Evolutionary conservation across 208 protist genomes (phyloP).

Genomic region (Crithidia fasciculata): DNA sequence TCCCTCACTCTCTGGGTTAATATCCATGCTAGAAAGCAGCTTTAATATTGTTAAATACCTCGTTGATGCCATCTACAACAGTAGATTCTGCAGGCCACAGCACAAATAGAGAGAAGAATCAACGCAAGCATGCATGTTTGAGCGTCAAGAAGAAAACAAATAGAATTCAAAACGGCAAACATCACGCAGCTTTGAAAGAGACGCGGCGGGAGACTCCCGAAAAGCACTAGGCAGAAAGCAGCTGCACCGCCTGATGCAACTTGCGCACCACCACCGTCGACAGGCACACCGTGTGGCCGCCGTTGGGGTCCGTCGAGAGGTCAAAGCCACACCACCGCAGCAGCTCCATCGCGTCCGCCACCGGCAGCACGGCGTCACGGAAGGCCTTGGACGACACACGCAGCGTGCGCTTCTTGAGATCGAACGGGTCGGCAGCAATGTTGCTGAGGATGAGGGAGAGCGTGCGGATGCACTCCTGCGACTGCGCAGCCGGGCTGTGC

Average conservation of each 20-base stretch:
- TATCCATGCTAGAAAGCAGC: too few species aligned
- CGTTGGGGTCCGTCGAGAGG: constrained; percentile 44
- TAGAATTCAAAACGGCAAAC: background rate
- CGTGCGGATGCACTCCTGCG: constrained; percentile 42
- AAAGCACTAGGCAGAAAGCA: constrained; percentile 6
- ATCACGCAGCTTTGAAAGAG: background rate
- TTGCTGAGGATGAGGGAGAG: constrained; percentile 71
- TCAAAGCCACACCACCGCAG: constrained; percentile 75
- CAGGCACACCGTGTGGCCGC: constrained; percentile 43
- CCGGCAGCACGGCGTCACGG: constrained; percentile 44
- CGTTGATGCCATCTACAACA: too few species aligned
- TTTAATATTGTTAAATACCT: too few species aligned
- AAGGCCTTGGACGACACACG: constrained; percentile 65
- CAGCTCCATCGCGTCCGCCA: constrained; percentile 53
- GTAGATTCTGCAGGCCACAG: too few species aligned
- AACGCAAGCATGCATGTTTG: background rate
- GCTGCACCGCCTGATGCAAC: constrained; percentile 36
- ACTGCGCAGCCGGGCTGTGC: constrained; percentile 17
- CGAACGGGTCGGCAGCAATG: constrained; percentile 66
- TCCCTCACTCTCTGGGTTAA: too few species aligned
- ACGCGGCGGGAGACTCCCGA: background rate
- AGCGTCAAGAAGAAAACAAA: constrained; percentile 8
- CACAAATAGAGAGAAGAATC: too few species aligned
- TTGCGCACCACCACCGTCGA: constrained; percentile 68
- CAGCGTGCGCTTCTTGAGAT: constrained; percentile 70